Percentiles rank a stretch among this genome's conserved stretches.
These are phyloP conservation scores for Endoconidiophora laricicola DNA, from an alignment of 2,329 filamentous ascomycete species.

Conservation along the genomic window DNA sequence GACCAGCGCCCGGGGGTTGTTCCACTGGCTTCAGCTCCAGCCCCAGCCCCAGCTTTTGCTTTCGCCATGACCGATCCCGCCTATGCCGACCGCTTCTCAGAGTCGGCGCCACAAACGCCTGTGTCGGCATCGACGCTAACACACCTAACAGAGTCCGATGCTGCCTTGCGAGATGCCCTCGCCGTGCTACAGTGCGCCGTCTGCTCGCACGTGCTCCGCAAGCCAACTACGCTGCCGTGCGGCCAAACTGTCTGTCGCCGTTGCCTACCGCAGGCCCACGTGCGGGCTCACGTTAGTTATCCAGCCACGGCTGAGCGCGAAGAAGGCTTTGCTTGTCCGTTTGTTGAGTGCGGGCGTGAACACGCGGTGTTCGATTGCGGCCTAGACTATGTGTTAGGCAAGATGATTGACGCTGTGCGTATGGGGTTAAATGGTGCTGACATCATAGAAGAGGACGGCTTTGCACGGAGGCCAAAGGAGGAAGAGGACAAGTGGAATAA, in stretches of 20 bases:
- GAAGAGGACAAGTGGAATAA: not conserved
- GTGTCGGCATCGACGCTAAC: not conserved
- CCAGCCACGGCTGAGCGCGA: slow-evolving; percentile 50
- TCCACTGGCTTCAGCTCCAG: too few relatives aligned
- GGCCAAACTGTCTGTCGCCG: slow-evolving; percentile 59
- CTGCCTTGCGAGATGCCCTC: slow-evolving; percentile 1
- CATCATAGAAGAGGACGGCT: slow-evolving; percentile 2
- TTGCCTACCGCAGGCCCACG: slow-evolving; percentile 53
- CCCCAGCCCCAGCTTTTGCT: too few relatives aligned
- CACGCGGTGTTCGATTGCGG: slow-evolving; percentile 65
- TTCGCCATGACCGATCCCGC: not conserved
- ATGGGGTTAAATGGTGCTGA: slow-evolving; percentile 31
- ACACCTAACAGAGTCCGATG: not conserved
- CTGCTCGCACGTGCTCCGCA: slow-evolving; percentile 51
- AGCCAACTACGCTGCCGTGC: slow-evolving; percentile 65
- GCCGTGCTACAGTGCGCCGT: slow-evolving; percentile 54
- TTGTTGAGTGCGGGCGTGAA: slow-evolving; percentile 46
- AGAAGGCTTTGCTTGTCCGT: slow-evolving; percentile 59
- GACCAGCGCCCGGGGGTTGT: too few relatives aligned
- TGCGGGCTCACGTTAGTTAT: slow-evolving; percentile 58
- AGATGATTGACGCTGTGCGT: slow-evolving; percentile 46
- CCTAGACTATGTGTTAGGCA: slow-evolving; percentile 59
- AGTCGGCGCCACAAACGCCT: not conserved
- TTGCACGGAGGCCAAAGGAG: not conserved
- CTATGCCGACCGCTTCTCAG: not conserved